Conservation (phyloP, 192 early-diverging fungal species). For the Neocallimastix lanati region DNA sequence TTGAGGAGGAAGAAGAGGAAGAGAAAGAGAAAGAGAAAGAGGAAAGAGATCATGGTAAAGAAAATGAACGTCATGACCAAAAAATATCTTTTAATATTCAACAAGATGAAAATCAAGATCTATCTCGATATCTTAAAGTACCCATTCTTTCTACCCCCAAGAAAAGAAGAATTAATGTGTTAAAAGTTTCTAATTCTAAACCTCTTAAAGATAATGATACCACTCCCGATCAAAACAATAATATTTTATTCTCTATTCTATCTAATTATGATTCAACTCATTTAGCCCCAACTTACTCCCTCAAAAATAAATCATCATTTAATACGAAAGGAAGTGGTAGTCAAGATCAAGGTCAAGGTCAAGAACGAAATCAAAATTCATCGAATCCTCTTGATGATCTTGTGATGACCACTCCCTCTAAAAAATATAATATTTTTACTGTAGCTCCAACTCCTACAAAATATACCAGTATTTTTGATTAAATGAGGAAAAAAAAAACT, state of each 20-base stretch:
- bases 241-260: too few relatives aligned
- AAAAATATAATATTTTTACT: not conserved
- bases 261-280: not conserved
- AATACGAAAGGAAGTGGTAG: too few relatives aligned
- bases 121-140: not conserved
- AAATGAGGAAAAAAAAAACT: not conserved
- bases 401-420: not conserved
- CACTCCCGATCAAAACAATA: too few relatives aligned
- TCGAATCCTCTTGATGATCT: not conserved
- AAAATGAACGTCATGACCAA: too few relatives aligned
- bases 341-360: not conserved
- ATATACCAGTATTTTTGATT: not conserved
- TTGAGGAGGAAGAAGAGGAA: not conserved
- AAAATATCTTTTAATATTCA: too few relatives aligned
- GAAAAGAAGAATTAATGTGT: not conserved
- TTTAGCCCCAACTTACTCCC: not conserved
- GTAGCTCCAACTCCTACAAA: not conserved
- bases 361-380: too few relatives aligned
- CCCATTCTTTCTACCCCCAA: not conserved
- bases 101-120: not conserved
- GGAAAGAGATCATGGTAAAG: too few relatives aligned
- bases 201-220: not conserved
- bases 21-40: too few relatives aligned
- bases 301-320: too few relatives aligned
- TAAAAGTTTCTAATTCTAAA: not conserved